Base-by-base conservation (phyloP, 1,139 yeast species). In the Saccharomyces pastorianus region DNA sequence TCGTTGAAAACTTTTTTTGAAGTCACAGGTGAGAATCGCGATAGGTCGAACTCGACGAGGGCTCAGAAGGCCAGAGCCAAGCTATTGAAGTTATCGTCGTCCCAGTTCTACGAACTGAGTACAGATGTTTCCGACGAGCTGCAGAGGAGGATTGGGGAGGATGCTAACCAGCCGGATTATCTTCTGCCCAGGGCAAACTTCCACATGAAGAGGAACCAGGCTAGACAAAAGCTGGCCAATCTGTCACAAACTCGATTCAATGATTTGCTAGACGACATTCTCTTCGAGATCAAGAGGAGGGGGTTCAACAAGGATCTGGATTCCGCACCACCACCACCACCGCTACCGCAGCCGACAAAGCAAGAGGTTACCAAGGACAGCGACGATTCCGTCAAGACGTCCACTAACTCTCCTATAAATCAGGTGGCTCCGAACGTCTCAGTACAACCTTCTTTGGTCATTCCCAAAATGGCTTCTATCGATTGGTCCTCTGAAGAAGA, bases 151-250 rank as follows among this genome's bases (percentile, higher is more conserved):
- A 78, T 77, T 51, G 83, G 79, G 42, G 72, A 72, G 51, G 66
- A 69, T 6, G 68, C 80, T 55, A 76, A 80, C 47, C 81, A 80
- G 62, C 83, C 87, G 4, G 85, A 81, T 57, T 82, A 80, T 65
- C 74, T 88, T 56, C 76, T 83, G 51, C 90, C 95, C 4, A 80
- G 80, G 66, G 76, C 81, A 14, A 74, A 78, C 3, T 89, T 89
- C 72, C 99, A 95, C 68, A 95, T 96, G 38, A 91, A 90, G 67
- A 79, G 99, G 65, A 95, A 95, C 69, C 96, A 90, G 70, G 99
- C 99, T 3, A 80, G 99, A 63, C 91, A 88, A 67, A 93, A 91
- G 71, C 78, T 95, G 60, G 87, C 97, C 2, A 82, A 89, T 48
- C 78, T 95, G 58, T 95, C 96, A 0, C 84, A 85, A 55, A 72